Base-by-base conservation (phyloP, 306 rosid genomes). In the Quercus glauca region DNA sequence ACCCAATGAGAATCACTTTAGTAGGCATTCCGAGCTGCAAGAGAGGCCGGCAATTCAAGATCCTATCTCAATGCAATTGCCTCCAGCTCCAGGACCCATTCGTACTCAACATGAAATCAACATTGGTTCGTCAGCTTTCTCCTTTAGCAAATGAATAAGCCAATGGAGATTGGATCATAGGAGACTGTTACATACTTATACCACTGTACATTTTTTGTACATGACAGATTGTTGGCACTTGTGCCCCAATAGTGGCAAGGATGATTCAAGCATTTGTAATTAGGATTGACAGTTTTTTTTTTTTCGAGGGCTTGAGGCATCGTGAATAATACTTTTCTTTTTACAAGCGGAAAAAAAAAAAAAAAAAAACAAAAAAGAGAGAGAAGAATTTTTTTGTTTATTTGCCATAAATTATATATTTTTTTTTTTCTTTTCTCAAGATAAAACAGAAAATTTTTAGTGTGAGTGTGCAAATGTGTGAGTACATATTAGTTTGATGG, bases 121-220 rank as follows among this genome's bases (percentile, higher is more conserved):
- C 35, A 73, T 72, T 15, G 14, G 11, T 57, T 12, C 68, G 1
- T 81, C 88, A 1, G 84, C 84, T 0, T 87, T 91, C 74, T 85
- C 94, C 28, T 88, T 88, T 76, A 81, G 68, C 53, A 90, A 64
- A 64, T 68, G 82, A 59, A 53, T 81, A 43, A 12, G 41, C 69
- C 25, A 20, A 25, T 21, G 58, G 74, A 21, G 23, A 35, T 12
- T 71, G 43, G 25, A 37, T 35, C 35, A 57, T 43, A n/a, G 19
- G 8, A 31, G 23, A 20, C 9, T 51, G 19, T 28, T 12, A 35
- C 11, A 51, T 6, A 4, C 31, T 14, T 59, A 0, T 26, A 7
- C 9, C 6, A 10, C 11, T 33, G 74, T 55, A 33, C 41, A 55
- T 70, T 78, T 57, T 56, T 70, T 78, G 70, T 69, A 41, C 76